These are phyloP conservation scores for Juncus inflexus DNA, from an alignment of 176 grass and related monocot genomes.

Conservation along the genomic window DNA sequence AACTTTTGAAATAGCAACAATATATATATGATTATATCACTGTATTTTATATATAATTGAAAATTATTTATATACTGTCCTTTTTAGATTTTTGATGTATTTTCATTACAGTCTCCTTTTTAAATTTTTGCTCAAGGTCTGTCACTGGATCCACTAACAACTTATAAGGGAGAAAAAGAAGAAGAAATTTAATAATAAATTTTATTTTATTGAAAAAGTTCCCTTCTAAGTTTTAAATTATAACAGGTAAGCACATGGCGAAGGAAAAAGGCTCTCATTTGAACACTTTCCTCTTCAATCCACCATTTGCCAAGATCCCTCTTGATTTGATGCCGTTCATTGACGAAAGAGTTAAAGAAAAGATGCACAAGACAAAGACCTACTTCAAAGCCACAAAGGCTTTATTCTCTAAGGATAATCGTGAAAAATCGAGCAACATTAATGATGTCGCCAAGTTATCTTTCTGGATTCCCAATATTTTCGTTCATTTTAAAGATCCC, in stretches of 20 bases:
- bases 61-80: too few relatives aligned
- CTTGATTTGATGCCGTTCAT: conserved; percentile 1
- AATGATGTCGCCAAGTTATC: not conserved
- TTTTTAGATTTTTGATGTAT: too few relatives aligned
- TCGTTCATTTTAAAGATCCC: not conserved
- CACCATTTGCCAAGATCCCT: conserved; percentile 7
- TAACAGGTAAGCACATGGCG: not conserved
- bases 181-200: too few relatives aligned
- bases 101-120: too few relatives aligned
- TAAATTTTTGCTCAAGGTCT: too few relatives aligned
- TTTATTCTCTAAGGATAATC: not conserved
- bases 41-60: too few relatives aligned
- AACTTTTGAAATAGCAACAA: too few relatives aligned
- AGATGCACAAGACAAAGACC: not conserved
- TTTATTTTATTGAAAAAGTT: too few relatives aligned
- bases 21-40: too few relatives aligned
- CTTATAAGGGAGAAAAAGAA: too few relatives aligned
- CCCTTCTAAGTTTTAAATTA: too few relatives aligned
- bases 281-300: conserved; percentile 20
- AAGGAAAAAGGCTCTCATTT: not conserved
- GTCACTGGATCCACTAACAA: too few relatives aligned
- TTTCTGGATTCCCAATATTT: not conserved
- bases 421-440: not conserved
- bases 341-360: not conserved
- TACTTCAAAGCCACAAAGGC: not conserved